phyloP scores from a whole-genome alignment of 306 rosid genomes.

The Vigna trinervia region DNA sequence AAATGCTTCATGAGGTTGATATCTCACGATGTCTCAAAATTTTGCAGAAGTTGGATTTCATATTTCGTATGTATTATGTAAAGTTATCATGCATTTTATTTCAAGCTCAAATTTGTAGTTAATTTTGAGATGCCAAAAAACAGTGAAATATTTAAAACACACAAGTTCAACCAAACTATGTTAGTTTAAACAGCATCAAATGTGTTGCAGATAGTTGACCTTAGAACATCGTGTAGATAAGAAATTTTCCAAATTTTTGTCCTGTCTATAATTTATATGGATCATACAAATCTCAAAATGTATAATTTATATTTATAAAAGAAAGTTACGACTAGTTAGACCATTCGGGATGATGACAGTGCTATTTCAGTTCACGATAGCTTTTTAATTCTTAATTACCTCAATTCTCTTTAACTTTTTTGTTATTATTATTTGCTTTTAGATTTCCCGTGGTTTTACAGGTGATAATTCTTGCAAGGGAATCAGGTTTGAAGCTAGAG shows the following conservation, averaged over 20 bases:
- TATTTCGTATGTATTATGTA: no score
- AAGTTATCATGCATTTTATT: no score
- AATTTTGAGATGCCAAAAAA: no score
- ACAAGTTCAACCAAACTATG: no score
- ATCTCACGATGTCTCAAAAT: not conserved
- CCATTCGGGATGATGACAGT: not conserved
- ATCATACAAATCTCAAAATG: no score
- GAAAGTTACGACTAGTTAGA: not conserved
- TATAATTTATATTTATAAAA: not conserved
- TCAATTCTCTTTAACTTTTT: not conserved
- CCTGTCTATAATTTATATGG: no score
- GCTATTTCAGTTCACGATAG: not conserved
- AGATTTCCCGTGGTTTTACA: constrained; percentile 40
- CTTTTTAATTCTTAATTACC: not conserved
- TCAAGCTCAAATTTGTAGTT: not conserved
- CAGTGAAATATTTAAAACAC: no score
- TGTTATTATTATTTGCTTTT: not conserved
- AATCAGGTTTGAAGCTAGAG: constrained; percentile 77
- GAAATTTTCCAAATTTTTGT: no score
- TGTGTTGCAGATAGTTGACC: no score
- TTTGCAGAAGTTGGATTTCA: no score
- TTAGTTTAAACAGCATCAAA: no score
- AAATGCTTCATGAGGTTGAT: not conserved
- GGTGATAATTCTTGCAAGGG: constrained; percentile 90
- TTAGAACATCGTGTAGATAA: no score